phyloP scores from a whole-genome alignment of 805 yeast genomes.

The Lachancea quebecensis region DNA sequence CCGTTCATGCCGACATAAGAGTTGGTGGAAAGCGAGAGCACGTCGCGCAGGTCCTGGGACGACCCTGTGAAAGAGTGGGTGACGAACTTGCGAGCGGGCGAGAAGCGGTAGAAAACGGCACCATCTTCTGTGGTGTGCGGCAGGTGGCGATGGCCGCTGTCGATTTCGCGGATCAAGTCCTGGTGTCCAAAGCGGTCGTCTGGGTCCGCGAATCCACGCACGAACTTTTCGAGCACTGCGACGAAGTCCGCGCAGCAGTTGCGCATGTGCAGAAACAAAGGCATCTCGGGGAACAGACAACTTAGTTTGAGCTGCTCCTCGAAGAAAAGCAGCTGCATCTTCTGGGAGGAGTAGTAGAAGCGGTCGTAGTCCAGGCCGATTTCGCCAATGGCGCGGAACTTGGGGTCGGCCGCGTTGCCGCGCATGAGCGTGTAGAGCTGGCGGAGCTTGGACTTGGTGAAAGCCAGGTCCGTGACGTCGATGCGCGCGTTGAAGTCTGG shows the following conservation, averaged over 20 bases:
- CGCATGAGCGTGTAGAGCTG: conserved; percentile 45
- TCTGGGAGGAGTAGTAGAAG: conserved; percentile 62
- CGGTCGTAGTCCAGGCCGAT: conserved; percentile 94
- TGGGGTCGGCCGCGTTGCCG: conserved; percentile 36
- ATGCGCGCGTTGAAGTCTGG: conserved; percentile 15
- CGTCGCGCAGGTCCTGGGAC: conserved; percentile 47
- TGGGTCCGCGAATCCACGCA: conserved; percentile 36
- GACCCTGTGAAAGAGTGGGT: conserved; percentile 95
- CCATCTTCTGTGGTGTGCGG: conserved; percentile 3
- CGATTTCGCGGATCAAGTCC: conserved; percentile 1
- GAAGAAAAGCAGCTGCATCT: conserved; percentile 63
- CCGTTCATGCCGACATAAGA: conserved; percentile 79
- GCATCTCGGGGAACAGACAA: conserved; percentile 44
- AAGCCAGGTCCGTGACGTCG: conserved; percentile 8
- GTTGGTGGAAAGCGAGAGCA: conserved; percentile 39
- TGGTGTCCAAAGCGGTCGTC: conserved; percentile 19
- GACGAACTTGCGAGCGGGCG: conserved; percentile 51
- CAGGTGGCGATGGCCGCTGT: neutral
- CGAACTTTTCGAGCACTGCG: conserved; percentile 52
- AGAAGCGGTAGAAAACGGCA: conserved; percentile 29
- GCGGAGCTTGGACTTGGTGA: conserved; percentile 15
- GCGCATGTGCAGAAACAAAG: conserved; percentile 87
- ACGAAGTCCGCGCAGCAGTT: conserved; percentile 77
- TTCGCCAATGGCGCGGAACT: conserved; percentile 87
- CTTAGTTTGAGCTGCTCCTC: conserved; percentile 60